A percentile compares a stretch with the other conserved stretches of the same genome.
phyloP scores from a whole-genome alignment of 192 early-diverging fungal genomes.

The Coemansia asiatica region DNA sequence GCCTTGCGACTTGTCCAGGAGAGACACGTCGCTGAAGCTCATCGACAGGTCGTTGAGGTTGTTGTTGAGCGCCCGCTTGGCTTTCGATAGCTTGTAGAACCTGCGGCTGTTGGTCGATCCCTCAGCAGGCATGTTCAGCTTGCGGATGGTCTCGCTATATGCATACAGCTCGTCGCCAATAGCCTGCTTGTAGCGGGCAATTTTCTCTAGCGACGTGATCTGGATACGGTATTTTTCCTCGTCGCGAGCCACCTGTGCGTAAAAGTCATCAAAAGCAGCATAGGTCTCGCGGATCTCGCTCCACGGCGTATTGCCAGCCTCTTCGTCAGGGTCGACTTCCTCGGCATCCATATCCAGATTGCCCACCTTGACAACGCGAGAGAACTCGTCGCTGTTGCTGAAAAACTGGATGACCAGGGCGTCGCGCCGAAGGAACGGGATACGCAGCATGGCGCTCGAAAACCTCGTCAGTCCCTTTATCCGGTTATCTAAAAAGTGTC shows the following conservation, averaged over 20 bases:
- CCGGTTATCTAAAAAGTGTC: constrained; percentile 59
- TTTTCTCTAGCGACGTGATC: constrained; percentile 52
- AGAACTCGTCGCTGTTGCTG: constrained; percentile 56
- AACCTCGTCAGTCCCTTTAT: constrained; percentile 56
- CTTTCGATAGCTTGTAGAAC: constrained; percentile 33
- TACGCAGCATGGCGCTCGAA: constrained; percentile 50
- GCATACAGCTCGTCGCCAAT: constrained; percentile 53
- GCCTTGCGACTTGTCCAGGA: constrained; percentile 53
- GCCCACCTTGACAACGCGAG: constrained; percentile 47
- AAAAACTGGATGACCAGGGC: constrained; percentile 54
- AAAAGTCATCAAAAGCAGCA: constrained; percentile 46
- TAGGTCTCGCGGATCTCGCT: constrained; percentile 41
- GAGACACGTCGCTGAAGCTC: constrained; percentile 48
- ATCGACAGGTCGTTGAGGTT: constrained; percentile 53
- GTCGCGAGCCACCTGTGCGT: constrained; percentile 39
- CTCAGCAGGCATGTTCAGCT: constrained; percentile 42
- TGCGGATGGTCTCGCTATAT: constrained; percentile 46
- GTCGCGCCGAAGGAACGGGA: constrained; percentile 52
- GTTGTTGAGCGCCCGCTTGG: constrained; percentile 40
- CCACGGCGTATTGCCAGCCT: constrained; percentile 33
- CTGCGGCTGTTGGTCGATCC: constrained; percentile 29
- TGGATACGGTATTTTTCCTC: constrained; percentile 54
- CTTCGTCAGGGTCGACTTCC: constrained; percentile 45
- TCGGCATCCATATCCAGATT: constrained; percentile 53
- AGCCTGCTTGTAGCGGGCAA: constrained; percentile 53